Evolutionary conservation across 805 yeast species (phyloP).

Genomic region (Ogataea neopini): DNA sequence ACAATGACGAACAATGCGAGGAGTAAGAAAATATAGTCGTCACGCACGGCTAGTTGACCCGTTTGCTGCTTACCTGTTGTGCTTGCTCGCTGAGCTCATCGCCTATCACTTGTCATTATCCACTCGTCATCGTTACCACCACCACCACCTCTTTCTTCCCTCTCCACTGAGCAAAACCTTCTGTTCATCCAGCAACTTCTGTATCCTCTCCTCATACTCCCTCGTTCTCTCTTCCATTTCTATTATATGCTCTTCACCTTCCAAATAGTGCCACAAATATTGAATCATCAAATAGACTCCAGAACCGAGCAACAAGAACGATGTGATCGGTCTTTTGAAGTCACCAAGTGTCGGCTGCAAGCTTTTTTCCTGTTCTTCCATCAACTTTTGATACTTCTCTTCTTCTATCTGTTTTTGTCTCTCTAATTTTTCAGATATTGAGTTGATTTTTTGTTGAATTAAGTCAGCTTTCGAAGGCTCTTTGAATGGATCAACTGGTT

Average conservation of each 20-base stretch:
- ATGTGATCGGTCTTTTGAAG: slow-evolving; percentile 36
- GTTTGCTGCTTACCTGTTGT: too few species aligned
- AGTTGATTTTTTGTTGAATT: slow-evolving; percentile 30
- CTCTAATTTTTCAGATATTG: slow-evolving; percentile 28
- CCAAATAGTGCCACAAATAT: slow-evolving; percentile 35
- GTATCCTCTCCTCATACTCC: slow-evolving; percentile 29
- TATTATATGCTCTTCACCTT: slow-evolving; percentile 31
- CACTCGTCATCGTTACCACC: slow-evolving; percentile 1
- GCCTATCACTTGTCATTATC: too few species aligned
- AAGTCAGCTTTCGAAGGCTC: slow-evolving; percentile 32
- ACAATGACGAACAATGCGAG: too few species aligned
- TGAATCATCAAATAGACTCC: slow-evolving; percentile 35
- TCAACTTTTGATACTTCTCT: slow-evolving; percentile 18
- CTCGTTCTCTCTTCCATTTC: slow-evolving; percentile 26
- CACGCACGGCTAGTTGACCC: too few species aligned
- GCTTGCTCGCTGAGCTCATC: too few species aligned
- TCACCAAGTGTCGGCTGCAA: slow-evolving; percentile 33
- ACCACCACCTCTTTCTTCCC: slow-evolving; percentile 21
- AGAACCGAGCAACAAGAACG: slow-evolving; percentile 34
- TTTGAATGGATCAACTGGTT: slow-evolving; percentile 32
- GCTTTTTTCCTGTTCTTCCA: slow-evolving; percentile 21
- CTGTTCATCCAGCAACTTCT: slow-evolving; percentile 31
- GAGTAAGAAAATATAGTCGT: too few species aligned
- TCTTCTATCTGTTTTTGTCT: slow-evolving; percentile 27
- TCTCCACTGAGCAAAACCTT: slow-evolving; percentile 8